Percentiles rank a stretch among this genome's conserved stretches.
phyloP scores from a whole-genome alignment of 2,329 filamentous ascomycete genomes.

The Alternaria panax region DNA sequence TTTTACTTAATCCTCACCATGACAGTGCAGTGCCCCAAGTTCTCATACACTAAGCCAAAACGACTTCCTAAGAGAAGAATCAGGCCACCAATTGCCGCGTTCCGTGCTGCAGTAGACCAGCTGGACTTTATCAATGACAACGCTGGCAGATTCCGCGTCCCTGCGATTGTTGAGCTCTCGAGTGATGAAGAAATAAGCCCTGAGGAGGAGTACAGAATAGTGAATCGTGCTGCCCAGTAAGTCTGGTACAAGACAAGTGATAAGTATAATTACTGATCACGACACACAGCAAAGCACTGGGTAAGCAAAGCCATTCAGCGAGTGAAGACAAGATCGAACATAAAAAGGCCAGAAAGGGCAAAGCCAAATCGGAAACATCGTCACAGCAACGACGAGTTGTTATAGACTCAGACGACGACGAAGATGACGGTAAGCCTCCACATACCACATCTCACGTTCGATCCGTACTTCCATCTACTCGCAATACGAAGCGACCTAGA shows the following conservation, averaged over 20 bases:
- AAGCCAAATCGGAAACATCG: too few relatives aligned
- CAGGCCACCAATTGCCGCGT: neutral
- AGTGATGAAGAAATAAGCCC: neutral
- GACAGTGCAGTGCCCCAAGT: neutral
- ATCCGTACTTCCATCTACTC: fast-evolving
- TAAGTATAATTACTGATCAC: neutral
- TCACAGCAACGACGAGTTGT: neutral
- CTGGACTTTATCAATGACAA: neutral
- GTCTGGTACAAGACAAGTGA: fast-evolving
- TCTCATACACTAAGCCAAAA: neutral
- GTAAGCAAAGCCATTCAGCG: neutral
- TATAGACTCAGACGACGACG: neutral
- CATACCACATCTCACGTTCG: neutral
- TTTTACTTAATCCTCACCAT: neutral
- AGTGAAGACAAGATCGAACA: neutral
- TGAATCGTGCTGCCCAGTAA: neutral
- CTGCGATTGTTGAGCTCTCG: neutral
- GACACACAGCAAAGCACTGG: neutral
- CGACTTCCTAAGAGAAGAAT: neutral
- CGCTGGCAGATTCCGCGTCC: neutral
- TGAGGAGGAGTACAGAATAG: neutral
- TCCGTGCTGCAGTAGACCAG: neutral
- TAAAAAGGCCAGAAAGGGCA: neutral
- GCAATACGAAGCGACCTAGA: neutral
- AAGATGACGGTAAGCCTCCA: neutral